Percentiles rank a stretch among this genome's conserved stretches.
phyloP scores from a whole-genome alignment of 1,139 yeast genomes.

The Scheffersomyces segobiensis region DNA sequence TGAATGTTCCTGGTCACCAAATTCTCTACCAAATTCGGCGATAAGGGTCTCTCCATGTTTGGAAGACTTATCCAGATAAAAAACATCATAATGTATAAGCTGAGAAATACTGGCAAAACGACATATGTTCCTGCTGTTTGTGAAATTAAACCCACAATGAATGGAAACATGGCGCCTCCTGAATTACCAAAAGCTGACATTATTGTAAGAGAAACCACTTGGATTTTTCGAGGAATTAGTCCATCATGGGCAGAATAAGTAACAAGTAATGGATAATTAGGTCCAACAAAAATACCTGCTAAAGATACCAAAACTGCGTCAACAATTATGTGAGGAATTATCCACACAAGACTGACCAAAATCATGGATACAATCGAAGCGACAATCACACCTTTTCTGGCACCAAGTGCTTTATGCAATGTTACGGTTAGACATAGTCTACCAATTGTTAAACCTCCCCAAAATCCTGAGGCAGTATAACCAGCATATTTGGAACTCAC shows the following conservation, averaged over 20 bases:
- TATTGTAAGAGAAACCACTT: slow-evolving; percentile 51
- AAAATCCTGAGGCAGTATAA: slow-evolving; percentile 67
- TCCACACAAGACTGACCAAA: slow-evolving; percentile 46
- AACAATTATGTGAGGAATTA: slow-evolving; percentile 37
- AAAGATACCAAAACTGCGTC: slow-evolving; percentile 48
- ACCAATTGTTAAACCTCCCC: slow-evolving; percentile 70
- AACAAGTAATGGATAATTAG: slow-evolving; percentile 54
- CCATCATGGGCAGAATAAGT: slow-evolving; percentile 38
- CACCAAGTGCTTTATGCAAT: slow-evolving; percentile 41
- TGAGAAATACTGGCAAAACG: slow-evolving; percentile 51
- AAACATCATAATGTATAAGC: slow-evolving; percentile 37
- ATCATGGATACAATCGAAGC: slow-evolving; percentile 32
- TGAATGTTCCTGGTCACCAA: slow-evolving; percentile 7
- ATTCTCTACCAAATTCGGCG: slow-evolving; percentile 10
- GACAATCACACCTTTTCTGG: slow-evolving; percentile 45
- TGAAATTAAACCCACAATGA: slow-evolving; percentile 53
- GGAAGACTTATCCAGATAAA: slow-evolving; percentile 49
- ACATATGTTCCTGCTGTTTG: slow-evolving; percentile 51
- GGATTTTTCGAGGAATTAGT: slow-evolving; percentile 53
- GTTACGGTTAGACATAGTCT: slow-evolving; percentile 48
- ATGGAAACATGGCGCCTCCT: slow-evolving; percentile 65
- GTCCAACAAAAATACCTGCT: slow-evolving; percentile 53
- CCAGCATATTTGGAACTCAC: slow-evolving; percentile 50
- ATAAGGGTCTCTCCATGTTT: slow-evolving; percentile 18
- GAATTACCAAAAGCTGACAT: slow-evolving; percentile 60